These are phyloP conservation scores for Ulota crispa DNA, from an alignment of 225 moss, liverwort and hornwort genomes.

Conservation along the genomic window DNA sequence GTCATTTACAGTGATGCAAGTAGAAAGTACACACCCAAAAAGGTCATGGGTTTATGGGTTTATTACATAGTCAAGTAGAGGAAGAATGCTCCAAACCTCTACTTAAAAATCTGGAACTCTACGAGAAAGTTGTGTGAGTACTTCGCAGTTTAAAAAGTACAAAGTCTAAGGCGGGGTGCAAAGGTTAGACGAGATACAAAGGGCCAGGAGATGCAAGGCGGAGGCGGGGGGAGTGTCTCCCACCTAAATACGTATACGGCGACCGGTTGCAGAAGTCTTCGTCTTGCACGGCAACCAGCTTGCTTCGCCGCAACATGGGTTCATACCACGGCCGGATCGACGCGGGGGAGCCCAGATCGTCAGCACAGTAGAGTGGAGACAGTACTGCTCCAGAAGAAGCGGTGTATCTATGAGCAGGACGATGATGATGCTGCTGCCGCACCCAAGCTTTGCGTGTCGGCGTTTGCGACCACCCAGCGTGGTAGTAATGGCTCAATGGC, in stretches of 20 bases:
- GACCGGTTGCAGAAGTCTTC: conserved; percentile 38
- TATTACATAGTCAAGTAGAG: not conserved
- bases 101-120: not conserved
- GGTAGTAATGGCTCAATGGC: conserved; percentile 19
- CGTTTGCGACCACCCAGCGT: conserved; percentile 5
- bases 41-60: no score
- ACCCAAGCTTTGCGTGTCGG: not conserved
- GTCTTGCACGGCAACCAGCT: not conserved
- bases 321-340: conserved; percentile 28
- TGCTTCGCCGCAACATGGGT: conserved; percentile 14
- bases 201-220: conserved; percentile 27
- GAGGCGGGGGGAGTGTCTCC: not conserved
- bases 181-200: conserved; percentile 40
- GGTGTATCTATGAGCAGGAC: no score
- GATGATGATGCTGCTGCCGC: not conserved
- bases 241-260: conserved; percentile 36
- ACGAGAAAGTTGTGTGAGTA: no score
- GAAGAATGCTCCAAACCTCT: not conserved
- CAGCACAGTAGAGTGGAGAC: conserved; percentile 33
- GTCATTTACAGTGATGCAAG: no score
- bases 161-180: not conserved
- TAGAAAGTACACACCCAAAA: no score
- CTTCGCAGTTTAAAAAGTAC: not conserved
- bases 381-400: not conserved
- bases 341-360: conserved; percentile 23